These are phyloP conservation scores for Achaetomium macrosporum DNA, from an alignment of 2,329 filamentous ascomycete genomes.

Conservation along the genomic window DNA sequence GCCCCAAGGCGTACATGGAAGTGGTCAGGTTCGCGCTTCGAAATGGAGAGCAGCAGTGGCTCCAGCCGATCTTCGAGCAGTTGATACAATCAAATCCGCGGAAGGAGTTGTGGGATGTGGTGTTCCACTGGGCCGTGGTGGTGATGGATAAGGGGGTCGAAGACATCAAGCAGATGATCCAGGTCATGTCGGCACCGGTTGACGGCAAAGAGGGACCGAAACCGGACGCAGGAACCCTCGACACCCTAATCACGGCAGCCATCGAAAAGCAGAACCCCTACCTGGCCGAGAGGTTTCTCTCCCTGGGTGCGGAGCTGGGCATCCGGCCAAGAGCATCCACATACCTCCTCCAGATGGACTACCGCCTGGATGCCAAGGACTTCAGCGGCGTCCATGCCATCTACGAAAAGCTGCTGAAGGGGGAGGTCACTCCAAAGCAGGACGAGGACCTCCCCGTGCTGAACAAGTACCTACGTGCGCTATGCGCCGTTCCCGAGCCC, in stretches of 20 bases:
- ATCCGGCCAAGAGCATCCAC: conserved; percentile 65
- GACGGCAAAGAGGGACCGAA: conserved; percentile 38
- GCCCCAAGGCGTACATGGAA: conserved; percentile 43
- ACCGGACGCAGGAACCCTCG: conserved; percentile 68
- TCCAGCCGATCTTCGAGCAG: conserved; percentile 50
- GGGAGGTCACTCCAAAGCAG: conserved; percentile 41
- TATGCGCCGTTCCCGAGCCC: conserved; percentile 56
- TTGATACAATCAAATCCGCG: conserved; percentile 42
- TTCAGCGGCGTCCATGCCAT: conserved; percentile 62
- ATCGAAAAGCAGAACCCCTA: conserved; percentile 64
- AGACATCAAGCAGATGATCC: conserved; percentile 67
- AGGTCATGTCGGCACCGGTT: conserved; percentile 53
- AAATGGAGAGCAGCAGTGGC: conserved; percentile 57
- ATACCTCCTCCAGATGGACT: conserved; percentile 67
- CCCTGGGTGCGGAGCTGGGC: conserved; percentile 58
- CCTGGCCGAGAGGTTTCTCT: conserved; percentile 66
- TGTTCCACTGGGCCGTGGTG: conserved; percentile 70
- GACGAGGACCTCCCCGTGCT: conserved; percentile 56
- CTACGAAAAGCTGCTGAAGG: conserved; percentile 55
- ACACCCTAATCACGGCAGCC: conserved; percentile 67
- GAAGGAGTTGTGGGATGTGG: conserved; percentile 62
- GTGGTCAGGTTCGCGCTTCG: conserved; percentile 57
- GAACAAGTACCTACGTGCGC: conserved; percentile 65
- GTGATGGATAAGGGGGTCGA: conserved; percentile 63
- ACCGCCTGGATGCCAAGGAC: conserved; percentile 68